These are phyloP conservation scores for Adansonia madagascariensis DNA, from an alignment of 441 rosid genomes.

Conservation along the genomic window DNA sequence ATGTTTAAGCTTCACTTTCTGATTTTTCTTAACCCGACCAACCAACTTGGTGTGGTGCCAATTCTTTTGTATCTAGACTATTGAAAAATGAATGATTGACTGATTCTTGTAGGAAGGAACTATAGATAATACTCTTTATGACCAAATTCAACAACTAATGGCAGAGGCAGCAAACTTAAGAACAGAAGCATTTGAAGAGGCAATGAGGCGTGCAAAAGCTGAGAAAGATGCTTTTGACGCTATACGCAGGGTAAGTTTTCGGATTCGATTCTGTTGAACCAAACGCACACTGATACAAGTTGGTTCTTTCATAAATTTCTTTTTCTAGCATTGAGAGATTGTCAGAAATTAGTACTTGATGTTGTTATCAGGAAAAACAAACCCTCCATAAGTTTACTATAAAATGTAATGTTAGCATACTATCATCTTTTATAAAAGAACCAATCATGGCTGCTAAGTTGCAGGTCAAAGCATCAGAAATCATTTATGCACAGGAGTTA, in stretches of 20 bases:
- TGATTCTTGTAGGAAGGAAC: constrained; percentile 62
- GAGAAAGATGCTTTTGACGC: constrained; percentile 71
- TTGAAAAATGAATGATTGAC: constrained; percentile 26
- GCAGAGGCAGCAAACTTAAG: constrained; percentile 63
- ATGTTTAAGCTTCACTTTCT: constrained; percentile 19
- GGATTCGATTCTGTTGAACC: not conserved
- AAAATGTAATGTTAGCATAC: constrained; percentile 16
- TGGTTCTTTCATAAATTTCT: not conserved
- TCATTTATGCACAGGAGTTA: constrained; percentile 56
- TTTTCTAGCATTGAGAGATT: not conserved
- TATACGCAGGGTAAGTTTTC: constrained; percentile 60
- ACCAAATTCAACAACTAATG: constrained; percentile 60
- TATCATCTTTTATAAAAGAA: constrained; percentile 27
- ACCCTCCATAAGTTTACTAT: not conserved
- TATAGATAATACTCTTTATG: constrained; percentile 47
- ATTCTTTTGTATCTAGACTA: constrained; percentile 28
- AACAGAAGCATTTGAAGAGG: constrained; percentile 65
- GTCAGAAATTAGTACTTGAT: constrained; percentile 14
- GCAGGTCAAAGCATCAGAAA: constrained; percentile 73
- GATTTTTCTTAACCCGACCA: constrained; percentile 9
- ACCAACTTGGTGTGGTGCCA: constrained; percentile 5
- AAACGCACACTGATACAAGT: not conserved
- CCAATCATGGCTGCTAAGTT: constrained; percentile 32
- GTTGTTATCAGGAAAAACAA: not conserved
- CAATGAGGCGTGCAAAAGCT: constrained; percentile 62